These are phyloP conservation scores for Venturia pyrina DNA, from an alignment of 2,329 filamentous ascomycete species.

Conservation along the genomic window DNA sequence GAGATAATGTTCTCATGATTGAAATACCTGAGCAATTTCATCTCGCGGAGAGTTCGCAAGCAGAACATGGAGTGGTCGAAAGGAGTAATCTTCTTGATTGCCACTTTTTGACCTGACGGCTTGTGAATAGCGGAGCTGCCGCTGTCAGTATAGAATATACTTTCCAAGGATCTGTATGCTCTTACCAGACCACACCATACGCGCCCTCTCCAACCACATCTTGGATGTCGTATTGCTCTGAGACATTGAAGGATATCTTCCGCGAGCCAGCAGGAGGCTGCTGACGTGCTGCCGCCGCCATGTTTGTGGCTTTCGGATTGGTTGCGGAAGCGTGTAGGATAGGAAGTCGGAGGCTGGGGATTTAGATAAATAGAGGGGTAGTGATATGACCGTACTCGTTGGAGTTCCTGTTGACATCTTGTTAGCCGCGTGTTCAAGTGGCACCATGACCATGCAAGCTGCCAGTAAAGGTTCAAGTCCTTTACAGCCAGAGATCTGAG, in stretches of 20 bases:
- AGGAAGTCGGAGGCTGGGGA: not conserved
- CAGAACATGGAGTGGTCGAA: constrained; percentile 99
- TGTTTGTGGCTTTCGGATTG: not conserved
- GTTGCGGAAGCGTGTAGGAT: not conserved
- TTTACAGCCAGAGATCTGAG: not conserved
- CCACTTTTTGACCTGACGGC: constrained; percentile 94
- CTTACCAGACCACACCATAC: constrained; percentile 96
- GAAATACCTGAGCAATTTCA: constrained; percentile 98
- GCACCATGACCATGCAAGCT: not conserved
- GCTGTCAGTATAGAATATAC: constrained; percentile 4
- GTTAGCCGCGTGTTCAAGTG: not conserved
- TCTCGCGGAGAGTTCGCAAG: constrained; percentile 88
- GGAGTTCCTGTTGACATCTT: not conserved
- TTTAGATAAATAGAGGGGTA: not conserved
- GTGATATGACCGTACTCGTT: not conserved
- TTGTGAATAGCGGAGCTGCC: constrained; percentile 90
- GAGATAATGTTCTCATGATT: constrained; percentile 99
- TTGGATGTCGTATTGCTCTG: constrained; percentile 98
- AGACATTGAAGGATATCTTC: constrained; percentile 99
- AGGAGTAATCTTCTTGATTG: constrained; percentile 99
- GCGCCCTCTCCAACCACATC: constrained; percentile 98
- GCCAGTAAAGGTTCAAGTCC: not conserved
- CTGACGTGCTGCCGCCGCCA: constrained; percentile 15
- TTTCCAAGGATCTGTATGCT: constrained; percentile 15
- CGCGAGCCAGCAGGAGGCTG: constrained; percentile 45